A percentile compares a stretch with the other conserved stretches of the same genome.
Conservation (phyloP, 495 filamentous ascomycete genomes). For the Penicillium cinerascens region DNA sequence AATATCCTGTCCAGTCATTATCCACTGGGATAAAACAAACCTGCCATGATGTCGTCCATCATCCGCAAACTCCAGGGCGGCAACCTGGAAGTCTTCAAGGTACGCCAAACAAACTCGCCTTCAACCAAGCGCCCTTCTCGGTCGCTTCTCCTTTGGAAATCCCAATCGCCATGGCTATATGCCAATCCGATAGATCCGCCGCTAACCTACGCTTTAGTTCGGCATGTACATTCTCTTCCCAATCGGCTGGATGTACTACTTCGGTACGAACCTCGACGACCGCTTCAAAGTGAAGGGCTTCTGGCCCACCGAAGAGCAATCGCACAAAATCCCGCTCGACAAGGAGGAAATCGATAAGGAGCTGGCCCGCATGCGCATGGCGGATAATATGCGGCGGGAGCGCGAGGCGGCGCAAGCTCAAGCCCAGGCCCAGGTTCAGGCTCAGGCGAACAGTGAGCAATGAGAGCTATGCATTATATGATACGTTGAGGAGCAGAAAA, state of each 20-base stretch:
- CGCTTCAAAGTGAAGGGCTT: constrained; percentile 86
- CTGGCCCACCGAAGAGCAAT: constrained; percentile 85
- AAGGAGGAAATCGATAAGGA: constrained; percentile 81
- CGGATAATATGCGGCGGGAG: constrained; percentile 41
- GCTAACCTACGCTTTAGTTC: constrained; percentile 55
- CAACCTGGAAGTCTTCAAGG: constrained; percentile 96
- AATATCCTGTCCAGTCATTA: background rate
- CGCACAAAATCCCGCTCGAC: constrained; percentile 85
- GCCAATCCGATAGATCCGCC: background rate
- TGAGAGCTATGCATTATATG: background rate
- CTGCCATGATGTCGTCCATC: constrained; percentile 28
- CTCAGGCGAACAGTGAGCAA: constrained; percentile 13
- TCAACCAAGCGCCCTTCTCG: background rate
- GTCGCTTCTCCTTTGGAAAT: background rate
- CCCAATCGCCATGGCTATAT: background rate
- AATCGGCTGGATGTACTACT: constrained; percentile 99
- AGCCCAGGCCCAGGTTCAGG: constrained; percentile 25
- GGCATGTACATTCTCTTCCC: constrained; percentile 98
- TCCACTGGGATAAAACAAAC: background rate
- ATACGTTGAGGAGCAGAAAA: background rate
- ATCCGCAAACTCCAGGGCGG: constrained; percentile 60
- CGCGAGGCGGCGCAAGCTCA: constrained; percentile 47
- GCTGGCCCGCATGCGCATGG: constrained; percentile 64
- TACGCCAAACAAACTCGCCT: constrained; percentile 35
- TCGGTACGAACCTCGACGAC: constrained; percentile 94